Evolutionary conservation across 352 stramenopile genomes (phyloP).

Genomic region (Phytophthora pistaciae): DNA sequence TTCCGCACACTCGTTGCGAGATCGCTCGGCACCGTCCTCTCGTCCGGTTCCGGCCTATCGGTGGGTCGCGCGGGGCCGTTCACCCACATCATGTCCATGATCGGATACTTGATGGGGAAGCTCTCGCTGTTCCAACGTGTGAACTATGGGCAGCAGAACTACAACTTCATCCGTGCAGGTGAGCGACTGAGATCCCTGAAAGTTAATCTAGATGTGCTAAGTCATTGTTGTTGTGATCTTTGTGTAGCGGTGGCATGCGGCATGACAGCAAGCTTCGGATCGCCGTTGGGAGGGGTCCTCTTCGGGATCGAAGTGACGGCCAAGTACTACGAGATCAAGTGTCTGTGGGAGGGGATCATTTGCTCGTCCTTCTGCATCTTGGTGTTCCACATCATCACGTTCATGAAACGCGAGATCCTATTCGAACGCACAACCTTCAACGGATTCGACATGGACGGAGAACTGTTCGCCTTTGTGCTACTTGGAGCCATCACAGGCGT

Average conservation of each 20-base stretch:
- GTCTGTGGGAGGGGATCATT: conserved; percentile 86
- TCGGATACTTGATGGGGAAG: conserved; percentile 75
- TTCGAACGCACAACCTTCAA: conserved; percentile 84
- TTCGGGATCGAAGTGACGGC: conserved; percentile 88
- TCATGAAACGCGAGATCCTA: conserved; percentile 74
- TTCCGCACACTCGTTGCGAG: conserved; percentile 73
- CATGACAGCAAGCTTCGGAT: conserved; percentile 85
- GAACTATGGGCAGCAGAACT: conserved; percentile 79
- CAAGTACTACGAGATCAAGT: conserved; percentile 88
- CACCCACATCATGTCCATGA: conserved; percentile 77
- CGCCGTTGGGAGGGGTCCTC: conserved; percentile 76
- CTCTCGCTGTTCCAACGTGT: conserved; percentile 72
- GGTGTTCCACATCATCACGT: conserved; percentile 81
- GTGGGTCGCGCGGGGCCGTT: conserved; percentile 77
- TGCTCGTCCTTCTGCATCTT: conserved; percentile 83
- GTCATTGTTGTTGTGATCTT: not conserved
- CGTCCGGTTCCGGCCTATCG: conserved; percentile 71
- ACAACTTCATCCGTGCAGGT: conserved; percentile 75
- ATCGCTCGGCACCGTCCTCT: conserved; percentile 71
- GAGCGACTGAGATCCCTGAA: conserved; percentile 21
- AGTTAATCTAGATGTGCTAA: not conserved
- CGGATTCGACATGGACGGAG: conserved; percentile 83
- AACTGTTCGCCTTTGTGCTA: conserved; percentile 79
- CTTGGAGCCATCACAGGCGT: conserved; percentile 76
- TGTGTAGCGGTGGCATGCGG: conserved; percentile 70